Base-by-base conservation (phyloP, 177 flowering plant species). In the Tripterygium wilfordii region DNA sequence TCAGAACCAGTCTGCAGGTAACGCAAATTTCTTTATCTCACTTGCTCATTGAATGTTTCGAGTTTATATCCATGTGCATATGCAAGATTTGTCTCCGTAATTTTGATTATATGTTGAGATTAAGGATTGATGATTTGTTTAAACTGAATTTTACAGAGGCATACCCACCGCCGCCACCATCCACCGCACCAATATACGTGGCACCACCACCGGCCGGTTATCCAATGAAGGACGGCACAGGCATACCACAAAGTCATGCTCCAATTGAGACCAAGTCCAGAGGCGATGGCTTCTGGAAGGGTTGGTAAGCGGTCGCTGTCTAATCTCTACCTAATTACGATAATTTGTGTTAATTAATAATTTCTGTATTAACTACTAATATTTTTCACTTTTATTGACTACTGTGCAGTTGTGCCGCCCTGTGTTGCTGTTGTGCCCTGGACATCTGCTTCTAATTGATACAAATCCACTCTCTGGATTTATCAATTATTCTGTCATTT, bases 281-380 rank as follows among this genome's bases (percentile, higher is more conserved):
- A 50, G 72, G 72, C 14, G 68, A 67, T 23, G 72, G 72, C 24
- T 67, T 67, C 52, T 67, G 60, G 62, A 67, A 63, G 21, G 72
- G 72, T 32, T 62, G 67, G 70, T 66, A 51, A 40, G 7, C 12
- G 33, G 7, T 30, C 7, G 33, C 33, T 6, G 8, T 30, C 33
- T 30, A 30, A 30, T 30, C 12, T 30, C 8, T 30, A 7, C 10
- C 22, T 23, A 23, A 10, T 4, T 15, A 1, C 22, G 10, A 41
- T 24, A 1, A 33, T 31, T 30, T 28, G 15, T n/a, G 19, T 36
- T 3, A 36, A 36, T 12, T 32, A 32, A 32, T 32, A 12, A 32
- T 5, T 10, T 32, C 14, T 32, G 6, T 2, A 5, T 5, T 4
- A 32, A 32, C 2, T 32, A 3, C 14, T 32, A 15, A 36, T 36